Base-by-base conservation (phyloP, 495 filamentous ascomycete genomes). In the Chaetomium tenue region DNA sequence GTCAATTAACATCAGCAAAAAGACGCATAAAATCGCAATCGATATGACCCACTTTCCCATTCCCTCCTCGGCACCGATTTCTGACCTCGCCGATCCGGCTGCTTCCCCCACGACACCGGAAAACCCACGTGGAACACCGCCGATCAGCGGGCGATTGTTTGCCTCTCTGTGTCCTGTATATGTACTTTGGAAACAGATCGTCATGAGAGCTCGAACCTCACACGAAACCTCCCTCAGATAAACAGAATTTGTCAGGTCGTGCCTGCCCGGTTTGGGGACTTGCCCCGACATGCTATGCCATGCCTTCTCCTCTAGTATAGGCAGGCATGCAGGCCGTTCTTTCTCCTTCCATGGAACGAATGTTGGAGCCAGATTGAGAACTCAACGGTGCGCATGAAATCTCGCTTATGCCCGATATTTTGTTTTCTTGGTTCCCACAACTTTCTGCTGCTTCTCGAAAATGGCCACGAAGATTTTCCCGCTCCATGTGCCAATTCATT, bases 1-100 rank as follows among this genome's bases (percentile, higher is more conserved):
- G 57, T 37, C 55, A 44, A 58, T 30, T 23, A 33, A 40, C 33
- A 37, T 37, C 33, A 37, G 33, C 33, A 12, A 40, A 56, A 56
- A 16, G 40, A 44, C 13, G 13, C 28, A 30, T 6, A 44, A 40
- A 40, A 18, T 23, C 4, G 55, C 55, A 58, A 58, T 28, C 9
- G 22, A 7, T 23, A 33, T 22, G 40, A 44, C 40, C 40, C 40
- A 39, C 16, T 47, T 30, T 47, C 23, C 22, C 22, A 4, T 28
- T 26, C 20, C 11, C 20, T 22, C 50, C 37, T 44, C 37, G 47
- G 48, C 48, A 53, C 47, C 33, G 65, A 59, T 50, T 59, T 26
- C 33, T 40, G 52, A 30, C 52, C 55, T 23, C 57, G 68, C 48
- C 68, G 68, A 70, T 70, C 68, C 68, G 68, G 68, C 61, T 64